These are phyloP conservation scores for Harringtonia lauricola DNA, from an alignment of 2,329 filamentous ascomycete species.

Conservation along the genomic window DNA sequence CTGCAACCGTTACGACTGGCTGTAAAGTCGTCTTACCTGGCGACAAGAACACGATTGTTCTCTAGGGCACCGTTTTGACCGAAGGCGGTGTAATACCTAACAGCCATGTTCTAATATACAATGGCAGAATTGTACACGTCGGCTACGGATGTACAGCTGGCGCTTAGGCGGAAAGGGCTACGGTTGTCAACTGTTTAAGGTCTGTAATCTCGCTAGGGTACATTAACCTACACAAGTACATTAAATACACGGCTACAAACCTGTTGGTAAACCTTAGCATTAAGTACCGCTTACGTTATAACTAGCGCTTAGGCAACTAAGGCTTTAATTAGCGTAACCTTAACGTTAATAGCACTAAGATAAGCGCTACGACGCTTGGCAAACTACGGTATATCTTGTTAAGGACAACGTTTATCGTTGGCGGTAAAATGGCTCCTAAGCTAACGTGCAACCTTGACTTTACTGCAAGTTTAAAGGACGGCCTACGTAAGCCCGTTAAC, in stretches of 20 bases:
- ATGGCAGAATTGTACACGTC: too few species aligned
- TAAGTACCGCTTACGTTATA: constrained; percentile 14
- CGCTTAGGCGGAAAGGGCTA: too few species aligned
- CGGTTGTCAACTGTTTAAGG: constrained; percentile 14
- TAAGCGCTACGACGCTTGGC: constrained; percentile 15
- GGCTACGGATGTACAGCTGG: too few species aligned
- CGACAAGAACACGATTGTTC: too few species aligned
- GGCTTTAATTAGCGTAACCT: constrained; percentile 11
- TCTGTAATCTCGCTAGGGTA: constrained; percentile 19
- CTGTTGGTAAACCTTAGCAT: constrained; percentile 14
- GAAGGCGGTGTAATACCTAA: too few species aligned
- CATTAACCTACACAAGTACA: constrained; percentile 20
- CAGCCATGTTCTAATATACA: too few species aligned
- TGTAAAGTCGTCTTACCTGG: too few species aligned
- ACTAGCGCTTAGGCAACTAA: constrained; percentile 18
- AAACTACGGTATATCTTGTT: constrained; percentile 19
- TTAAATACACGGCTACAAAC: constrained; percentile 15
- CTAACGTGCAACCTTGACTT: constrained; percentile 19
- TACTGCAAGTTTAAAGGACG: constrained; percentile 13
- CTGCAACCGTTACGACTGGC: too few species aligned
- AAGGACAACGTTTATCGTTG: constrained; percentile 19
- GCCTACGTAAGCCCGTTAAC: constrained; percentile 8
- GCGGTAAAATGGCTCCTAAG: constrained; percentile 16
- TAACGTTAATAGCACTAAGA: constrained; percentile 13
- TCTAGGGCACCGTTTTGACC: too few species aligned